phyloP scores from a whole-genome alignment of 306 rosid species.

The Abrus precatorius region DNA sequence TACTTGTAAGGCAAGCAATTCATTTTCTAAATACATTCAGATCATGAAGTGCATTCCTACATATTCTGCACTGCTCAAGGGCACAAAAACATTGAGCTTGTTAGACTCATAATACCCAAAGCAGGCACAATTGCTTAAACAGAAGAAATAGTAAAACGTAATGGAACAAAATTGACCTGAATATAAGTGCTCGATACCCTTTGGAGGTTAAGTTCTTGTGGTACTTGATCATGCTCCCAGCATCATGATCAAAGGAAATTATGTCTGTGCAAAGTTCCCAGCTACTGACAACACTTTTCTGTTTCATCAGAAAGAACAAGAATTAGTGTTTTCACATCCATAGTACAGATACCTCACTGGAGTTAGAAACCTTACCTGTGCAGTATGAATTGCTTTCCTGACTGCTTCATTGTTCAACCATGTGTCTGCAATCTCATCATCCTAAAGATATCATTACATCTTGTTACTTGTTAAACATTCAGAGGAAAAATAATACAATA shows the following conservation, averaged over 20 bases:
- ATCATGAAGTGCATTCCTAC: too few relatives aligned
- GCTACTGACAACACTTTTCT: constrained; percentile 60
- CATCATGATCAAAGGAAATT: constrained; percentile 58
- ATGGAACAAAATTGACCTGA: constrained; percentile 61
- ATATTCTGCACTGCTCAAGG: too few relatives aligned
- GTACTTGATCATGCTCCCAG: constrained; percentile 92
- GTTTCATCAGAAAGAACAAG: constrained; percentile 39
- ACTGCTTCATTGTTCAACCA: constrained; percentile 84
- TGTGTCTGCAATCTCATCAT: constrained; percentile 70
- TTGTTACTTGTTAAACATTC: constrained; percentile 24
- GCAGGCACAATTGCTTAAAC: background rate
- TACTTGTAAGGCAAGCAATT: too few relatives aligned
- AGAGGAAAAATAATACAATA: constrained; percentile 11
- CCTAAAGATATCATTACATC: constrained; percentile 55
- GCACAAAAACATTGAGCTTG: background rate
- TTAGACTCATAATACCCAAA: too few relatives aligned
- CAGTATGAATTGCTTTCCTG: constrained; percentile 81
- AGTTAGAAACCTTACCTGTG: constrained; percentile 55
- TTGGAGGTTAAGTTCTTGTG: constrained; percentile 82
- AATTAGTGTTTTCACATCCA: constrained; percentile 23
- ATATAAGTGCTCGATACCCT: constrained; percentile 89
- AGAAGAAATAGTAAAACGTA: background rate
- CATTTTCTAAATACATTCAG: too few relatives aligned
- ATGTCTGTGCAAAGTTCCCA: constrained; percentile 77
- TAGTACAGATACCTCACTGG: constrained; percentile 1